These are phyloP conservation scores for Paraurostyla sp. DNA, from an alignment of 73 alveolate species.

Conservation along the genomic window DNA sequence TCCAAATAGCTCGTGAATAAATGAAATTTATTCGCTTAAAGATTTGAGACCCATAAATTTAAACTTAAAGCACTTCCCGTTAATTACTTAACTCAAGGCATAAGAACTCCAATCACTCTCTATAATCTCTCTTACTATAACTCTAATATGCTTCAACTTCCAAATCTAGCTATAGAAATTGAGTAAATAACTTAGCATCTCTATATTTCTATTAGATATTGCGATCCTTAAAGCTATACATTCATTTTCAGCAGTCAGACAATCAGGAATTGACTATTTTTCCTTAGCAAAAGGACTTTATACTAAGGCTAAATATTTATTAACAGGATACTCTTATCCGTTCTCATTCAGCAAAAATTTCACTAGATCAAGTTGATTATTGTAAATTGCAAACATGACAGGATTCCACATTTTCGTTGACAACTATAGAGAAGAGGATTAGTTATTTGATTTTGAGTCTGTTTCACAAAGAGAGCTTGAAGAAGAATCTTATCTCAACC, in stretches of 20 bases:
- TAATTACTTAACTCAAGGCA: neutral
- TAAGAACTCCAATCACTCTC: conserved; percentile 20
- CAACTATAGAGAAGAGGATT: too few species aligned
- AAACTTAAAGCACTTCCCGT: neutral
- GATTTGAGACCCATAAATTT: neutral
- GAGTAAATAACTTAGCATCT: neutral
- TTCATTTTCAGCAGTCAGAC: neutral
- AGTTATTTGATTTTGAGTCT: neutral
- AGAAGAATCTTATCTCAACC: neutral
- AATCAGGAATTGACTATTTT: conserved; percentile 5
- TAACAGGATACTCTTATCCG: neutral
- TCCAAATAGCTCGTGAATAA: too few species aligned
- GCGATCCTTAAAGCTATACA: neutral
- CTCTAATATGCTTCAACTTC: conserved; percentile 13
- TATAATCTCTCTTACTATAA: neutral
- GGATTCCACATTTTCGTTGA: conserved; percentile 57
- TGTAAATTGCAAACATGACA: conserved; percentile 17
- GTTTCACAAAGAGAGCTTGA: neutral
- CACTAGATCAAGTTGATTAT: neutral
- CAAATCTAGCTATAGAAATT: neutral
- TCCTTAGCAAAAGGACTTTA: neutral
- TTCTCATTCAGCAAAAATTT: neutral
- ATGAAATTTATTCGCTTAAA: too few species aligned
- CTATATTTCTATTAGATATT: conserved; percentile 21
- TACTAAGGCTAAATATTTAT: neutral